A percentile compares a stretch with the other conserved stretches of the same genome.
phyloP scores from a whole-genome alignment of 1,284 basidiomycete genomes.

The Pyrrhoderma noxium region DNA sequence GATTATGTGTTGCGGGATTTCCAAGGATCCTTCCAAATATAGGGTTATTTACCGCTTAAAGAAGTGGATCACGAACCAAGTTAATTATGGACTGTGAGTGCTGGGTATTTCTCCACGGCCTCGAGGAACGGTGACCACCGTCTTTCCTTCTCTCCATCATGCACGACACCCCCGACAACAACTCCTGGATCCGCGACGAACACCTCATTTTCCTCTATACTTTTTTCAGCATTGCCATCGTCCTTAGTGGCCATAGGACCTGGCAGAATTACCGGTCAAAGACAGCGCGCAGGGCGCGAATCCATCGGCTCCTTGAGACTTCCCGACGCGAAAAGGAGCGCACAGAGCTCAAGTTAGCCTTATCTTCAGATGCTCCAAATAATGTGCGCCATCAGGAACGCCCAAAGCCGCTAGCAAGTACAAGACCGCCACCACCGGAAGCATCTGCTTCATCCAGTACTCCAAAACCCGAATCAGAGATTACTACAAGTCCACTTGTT shows the following conservation, averaged over 20 bases:
- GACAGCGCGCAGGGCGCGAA: conserved; percentile 10
- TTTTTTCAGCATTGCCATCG: conserved; percentile 10
- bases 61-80: no score
- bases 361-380: neutral
- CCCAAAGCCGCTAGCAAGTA: no score
- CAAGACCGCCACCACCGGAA: neutral
- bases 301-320: conserved; percentile 5
- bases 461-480: neutral
- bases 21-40: no score
- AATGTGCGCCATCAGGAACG: neutral
- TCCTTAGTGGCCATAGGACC: conserved; percentile 13
- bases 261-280: conserved; percentile 12
- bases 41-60: no score
- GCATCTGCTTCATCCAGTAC: neutral
- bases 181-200: conserved; percentile 10
- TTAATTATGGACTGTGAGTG: no score
- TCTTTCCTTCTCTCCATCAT: neutral
- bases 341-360: neutral
- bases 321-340: conserved; percentile 13
- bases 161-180: neutral
- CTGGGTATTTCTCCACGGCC: no score
- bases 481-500: neutral
- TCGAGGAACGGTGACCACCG: neutral
- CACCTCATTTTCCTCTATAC: conserved; percentile 16
- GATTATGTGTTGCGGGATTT: no score